phyloP scores from a whole-genome alignment of 495 filamentous ascomycete genomes.

The Clohesyomyces aquaticus region DNA sequence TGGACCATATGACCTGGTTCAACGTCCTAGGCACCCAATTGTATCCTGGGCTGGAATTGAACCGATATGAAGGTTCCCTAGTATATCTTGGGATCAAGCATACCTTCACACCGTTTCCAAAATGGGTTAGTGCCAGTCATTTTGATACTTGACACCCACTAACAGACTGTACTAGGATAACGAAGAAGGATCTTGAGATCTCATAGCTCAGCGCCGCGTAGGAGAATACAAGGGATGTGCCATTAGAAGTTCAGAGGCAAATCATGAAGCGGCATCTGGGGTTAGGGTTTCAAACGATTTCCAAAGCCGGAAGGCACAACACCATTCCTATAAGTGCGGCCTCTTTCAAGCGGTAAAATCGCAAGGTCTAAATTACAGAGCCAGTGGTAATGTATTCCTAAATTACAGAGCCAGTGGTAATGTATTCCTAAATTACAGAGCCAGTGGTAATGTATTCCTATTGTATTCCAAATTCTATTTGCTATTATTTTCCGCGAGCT shows the following conservation, averaged over 20 bases:
- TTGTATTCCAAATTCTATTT: no score
- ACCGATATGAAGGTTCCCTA: slow-evolving; percentile 22
- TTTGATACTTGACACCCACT: slow-evolving; percentile 4
- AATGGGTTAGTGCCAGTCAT: slow-evolving; percentile 22
- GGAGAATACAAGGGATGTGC: no score
- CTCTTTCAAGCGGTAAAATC: no score
- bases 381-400: no score
- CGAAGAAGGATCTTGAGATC: neutral
- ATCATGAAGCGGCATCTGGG: neutral
- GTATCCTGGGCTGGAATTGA: slow-evolving; percentile 23
- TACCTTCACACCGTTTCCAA: slow-evolving; percentile 28
- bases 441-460: no score
- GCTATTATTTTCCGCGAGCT: no score
- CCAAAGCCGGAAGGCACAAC: neutral
- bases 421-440: no score
- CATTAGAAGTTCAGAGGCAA: no score
- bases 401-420: no score
- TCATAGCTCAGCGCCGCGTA: slow-evolving; percentile 2
- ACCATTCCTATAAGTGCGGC: neutral
- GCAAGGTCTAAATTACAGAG: no score
- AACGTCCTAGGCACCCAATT: neutral
- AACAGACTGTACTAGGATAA: slow-evolving; percentile 4
- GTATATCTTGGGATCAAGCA: slow-evolving; percentile 14
- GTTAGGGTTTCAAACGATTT: slow-evolving; percentile 2
- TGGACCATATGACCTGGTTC: slow-evolving; percentile 29